phyloP scores from a whole-genome alignment of 139 green algal genomes.

The Coccomyxa sp. region DNA sequence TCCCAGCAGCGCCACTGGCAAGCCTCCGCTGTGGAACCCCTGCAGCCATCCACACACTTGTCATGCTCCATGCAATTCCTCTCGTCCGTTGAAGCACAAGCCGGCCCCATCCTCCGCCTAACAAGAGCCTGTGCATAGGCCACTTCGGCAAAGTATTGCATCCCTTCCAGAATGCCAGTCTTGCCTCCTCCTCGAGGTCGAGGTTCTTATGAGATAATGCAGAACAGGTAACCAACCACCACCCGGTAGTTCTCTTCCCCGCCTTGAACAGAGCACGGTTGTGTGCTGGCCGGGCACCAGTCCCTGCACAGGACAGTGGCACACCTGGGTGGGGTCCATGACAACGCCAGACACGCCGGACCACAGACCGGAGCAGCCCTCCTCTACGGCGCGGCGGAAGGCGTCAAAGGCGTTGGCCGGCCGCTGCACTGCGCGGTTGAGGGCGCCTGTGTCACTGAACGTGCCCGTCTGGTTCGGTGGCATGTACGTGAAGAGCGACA shows the following conservation, averaged over 20 bases:
- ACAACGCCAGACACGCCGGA: slow-evolving; percentile 45
- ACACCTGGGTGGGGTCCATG: slow-evolving; percentile 61
- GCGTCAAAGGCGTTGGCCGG: slow-evolving; percentile 65
- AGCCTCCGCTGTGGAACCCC: slow-evolving; percentile 36
- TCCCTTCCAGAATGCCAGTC: too few species aligned
- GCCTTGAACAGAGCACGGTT: too few species aligned
- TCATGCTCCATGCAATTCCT: background rate
- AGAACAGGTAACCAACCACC: too few species aligned
- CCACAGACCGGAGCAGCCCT: slow-evolving; percentile 50
- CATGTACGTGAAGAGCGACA: slow-evolving; percentile 51
- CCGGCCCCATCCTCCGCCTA: too few species aligned
- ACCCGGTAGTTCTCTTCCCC: too few species aligned
- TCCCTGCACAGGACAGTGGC: slow-evolving; percentile 3
- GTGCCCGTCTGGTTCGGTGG: slow-evolving; percentile 47
- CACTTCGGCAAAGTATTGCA: too few species aligned
- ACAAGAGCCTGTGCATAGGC: too few species aligned
- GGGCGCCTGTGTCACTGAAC: slow-evolving; percentile 49
- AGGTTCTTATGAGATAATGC: too few species aligned
- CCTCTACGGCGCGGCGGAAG: slow-evolving; percentile 35
- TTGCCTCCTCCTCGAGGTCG: too few species aligned
- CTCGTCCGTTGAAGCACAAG: background rate
- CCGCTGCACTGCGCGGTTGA: slow-evolving; percentile 50
- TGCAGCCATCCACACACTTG: slow-evolving; percentile 4
- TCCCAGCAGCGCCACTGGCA: slow-evolving; percentile 46
- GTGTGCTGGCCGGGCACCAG: too few species aligned